Base-by-base conservation (phyloP, 2,329 filamentous ascomycete genomes). In the Aspergillus terreus region DNA sequence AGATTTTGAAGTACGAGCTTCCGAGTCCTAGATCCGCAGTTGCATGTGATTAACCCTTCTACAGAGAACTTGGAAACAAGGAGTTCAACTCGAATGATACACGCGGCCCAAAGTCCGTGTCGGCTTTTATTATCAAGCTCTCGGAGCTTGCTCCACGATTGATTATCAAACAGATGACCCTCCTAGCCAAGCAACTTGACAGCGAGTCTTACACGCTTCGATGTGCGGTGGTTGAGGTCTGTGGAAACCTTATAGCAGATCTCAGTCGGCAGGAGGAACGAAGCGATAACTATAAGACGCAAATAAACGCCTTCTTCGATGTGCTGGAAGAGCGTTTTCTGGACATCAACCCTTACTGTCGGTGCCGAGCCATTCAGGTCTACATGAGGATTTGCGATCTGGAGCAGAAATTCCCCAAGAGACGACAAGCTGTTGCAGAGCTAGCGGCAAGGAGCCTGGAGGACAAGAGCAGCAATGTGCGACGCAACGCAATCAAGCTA, bases 21-120 rank as follows among this genome's bases (percentile, higher is more conserved):
- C 21, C 30, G 10, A 35, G 19, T 21, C 7, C n/a, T 42, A 12
- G 4, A 43, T n/a, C 11, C 6, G 27, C 25, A 25, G 14, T 11
- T n/a, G 23, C n/a, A 32, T 19, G 25, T 41, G 47, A 70, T 11
- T 38, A 17, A 17, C 15, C 50, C 4, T 47, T 19, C 42, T 9
- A 32, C 40, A 78, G 90, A 63, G 94, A 99, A 67, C 82, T 99
- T 59, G 95, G 92, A 69, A 96, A 92, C 73, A 99, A 96, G 69
- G 92, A 97, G 67, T 99, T 97, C 76, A 96, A 95, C 71, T 92
- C 88, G 56, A 99, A 95, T 64, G 95, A 99, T 70, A 91, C 88
- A 1, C 90, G 88, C 67, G 94, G 94, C 0, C 94, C 95, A 11
- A 99, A 97, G 71, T 97, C 92, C 0, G 90, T 97, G 6, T 97